These are phyloP conservation scores for Haplosporangium sp. DNA, from an alignment of 371 early-diverging fungal species.

Conservation along the genomic window DNA sequence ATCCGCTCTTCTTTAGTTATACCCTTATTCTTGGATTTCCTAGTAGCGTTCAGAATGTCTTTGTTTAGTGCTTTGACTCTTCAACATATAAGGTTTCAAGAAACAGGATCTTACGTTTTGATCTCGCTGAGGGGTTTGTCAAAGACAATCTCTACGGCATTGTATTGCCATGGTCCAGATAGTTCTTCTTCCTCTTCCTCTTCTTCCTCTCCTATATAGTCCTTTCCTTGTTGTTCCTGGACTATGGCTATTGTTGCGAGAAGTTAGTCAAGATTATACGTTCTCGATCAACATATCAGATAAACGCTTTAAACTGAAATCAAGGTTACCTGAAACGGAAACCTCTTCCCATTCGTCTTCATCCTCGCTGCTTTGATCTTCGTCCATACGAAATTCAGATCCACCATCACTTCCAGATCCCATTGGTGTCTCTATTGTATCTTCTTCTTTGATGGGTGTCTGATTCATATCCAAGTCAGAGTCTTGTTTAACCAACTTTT, in stretches of 20 bases:
- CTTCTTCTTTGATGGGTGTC: background rate
- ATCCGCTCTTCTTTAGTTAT: slow-evolving; percentile 59
- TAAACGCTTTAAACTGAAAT: background rate
- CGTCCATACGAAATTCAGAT: slow-evolving; percentile 10
- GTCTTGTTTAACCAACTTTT: background rate
- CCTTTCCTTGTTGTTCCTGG: background rate
- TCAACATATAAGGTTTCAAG: background rate
- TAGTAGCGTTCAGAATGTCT: background rate
- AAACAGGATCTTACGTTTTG: slow-evolving; percentile 25
- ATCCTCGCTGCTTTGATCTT: slow-evolving; percentile 22
- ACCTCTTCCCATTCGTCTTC: slow-evolving; percentile 54
- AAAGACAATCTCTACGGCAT: slow-evolving; percentile 53
- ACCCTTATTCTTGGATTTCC: slow-evolving; percentile 28
- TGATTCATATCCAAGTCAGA: slow-evolving; percentile 5
- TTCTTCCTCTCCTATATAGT: slow-evolving; percentile 4
- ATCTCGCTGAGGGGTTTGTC: slow-evolving; percentile 31
- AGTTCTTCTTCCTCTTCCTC: slow-evolving; percentile 27
- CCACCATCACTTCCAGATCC: slow-evolving; percentile 11
- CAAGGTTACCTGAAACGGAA: slow-evolving; percentile 18
- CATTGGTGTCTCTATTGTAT: background rate
- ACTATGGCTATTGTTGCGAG: background rate
- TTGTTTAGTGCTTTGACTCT: background rate
- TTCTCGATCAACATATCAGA: background rate
- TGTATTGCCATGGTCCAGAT: slow-evolving; percentile 54
- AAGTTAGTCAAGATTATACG: too few species aligned